A percentile compares a stretch with the other conserved stretches of the same genome.
Conservation (phyloP, 2,329 filamentous ascomycete species). For the Neofusicoccum kwambonambiense region DNA sequence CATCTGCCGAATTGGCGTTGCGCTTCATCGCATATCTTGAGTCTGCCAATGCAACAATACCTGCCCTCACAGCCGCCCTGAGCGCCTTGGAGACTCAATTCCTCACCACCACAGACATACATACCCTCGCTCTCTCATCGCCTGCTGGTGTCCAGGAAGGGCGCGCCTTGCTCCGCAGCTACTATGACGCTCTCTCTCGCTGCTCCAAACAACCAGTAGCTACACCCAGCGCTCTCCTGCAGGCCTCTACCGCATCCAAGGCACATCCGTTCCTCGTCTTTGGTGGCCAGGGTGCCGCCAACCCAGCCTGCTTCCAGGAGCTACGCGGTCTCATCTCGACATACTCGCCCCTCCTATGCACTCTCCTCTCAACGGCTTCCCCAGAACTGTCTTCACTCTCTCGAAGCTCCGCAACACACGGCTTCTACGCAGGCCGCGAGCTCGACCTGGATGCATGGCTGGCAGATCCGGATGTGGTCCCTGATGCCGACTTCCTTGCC, state of each 20-base stretch:
- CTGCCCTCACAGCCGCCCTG: neutral
- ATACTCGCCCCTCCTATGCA: too few species aligned
- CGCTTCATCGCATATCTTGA: neutral
- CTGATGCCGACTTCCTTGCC: neutral
- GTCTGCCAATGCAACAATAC: too few species aligned
- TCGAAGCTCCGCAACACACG: neutral
- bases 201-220: constrained; percentile 23
- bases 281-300: too few species aligned
- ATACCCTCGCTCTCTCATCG: neutral
- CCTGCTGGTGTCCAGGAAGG: neutral
- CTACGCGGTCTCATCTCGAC: too few species aligned
- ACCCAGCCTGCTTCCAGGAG: too few species aligned
- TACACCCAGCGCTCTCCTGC: neutral
- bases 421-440: neutral
- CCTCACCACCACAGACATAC: neutral
- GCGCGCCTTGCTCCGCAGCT: neutral
- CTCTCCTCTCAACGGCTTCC: neutral
- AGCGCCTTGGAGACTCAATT: neutral
- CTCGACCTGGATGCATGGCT: neutral
- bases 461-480: neutral
- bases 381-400: neutral
- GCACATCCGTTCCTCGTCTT: too few species aligned
- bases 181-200: neutral
- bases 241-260: neutral
- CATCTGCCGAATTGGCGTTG: neutral